Percentiles rank a stretch among this genome's conserved stretches.
phyloP scores from a whole-genome alignment of 257 asterid species.

The Linaria vulgaris region DNA sequence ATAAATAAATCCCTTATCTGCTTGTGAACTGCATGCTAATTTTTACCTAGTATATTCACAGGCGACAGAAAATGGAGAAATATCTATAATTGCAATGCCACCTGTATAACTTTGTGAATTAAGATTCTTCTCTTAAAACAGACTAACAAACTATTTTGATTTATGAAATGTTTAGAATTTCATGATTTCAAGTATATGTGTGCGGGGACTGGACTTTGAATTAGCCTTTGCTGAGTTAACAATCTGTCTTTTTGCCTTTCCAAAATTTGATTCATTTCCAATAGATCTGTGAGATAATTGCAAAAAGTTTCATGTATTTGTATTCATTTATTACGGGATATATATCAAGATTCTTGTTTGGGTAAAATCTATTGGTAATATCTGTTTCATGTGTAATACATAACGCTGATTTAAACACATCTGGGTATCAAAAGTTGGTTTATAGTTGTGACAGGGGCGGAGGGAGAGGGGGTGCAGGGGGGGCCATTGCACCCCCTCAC shows the following conservation, averaged over 20 bases:
- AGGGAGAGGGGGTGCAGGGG: no score
- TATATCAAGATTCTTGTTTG: slow-evolving; percentile 5
- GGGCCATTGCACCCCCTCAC: no score
- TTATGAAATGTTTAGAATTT: not conserved
- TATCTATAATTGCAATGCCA: slow-evolving; percentile 9
- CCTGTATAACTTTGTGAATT: slow-evolving; percentile 3
- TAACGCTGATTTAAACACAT: not conserved
- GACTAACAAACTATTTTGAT: not conserved
- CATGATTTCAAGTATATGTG: not conserved
- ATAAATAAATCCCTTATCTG: not conserved
- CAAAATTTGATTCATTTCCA: slow-evolving; percentile 7
- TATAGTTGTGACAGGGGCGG: no score
- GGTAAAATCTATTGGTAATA: slow-evolving; percentile 13
- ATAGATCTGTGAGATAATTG: not conserved
- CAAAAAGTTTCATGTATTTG: not conserved
- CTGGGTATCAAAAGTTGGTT: not conserved
- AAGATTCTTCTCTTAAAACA: not conserved
- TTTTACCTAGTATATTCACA: not conserved
- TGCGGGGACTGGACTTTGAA: not conserved
- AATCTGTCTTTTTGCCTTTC: slow-evolving; percentile 5
- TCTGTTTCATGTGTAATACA: slow-evolving; percentile 13
- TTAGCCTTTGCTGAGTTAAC: not conserved
- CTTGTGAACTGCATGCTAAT: slow-evolving; percentile 9
- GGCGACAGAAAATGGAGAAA: slow-evolving; percentile 7
- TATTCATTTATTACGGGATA: not conserved